Evolutionary conservation across 352 stramenopile genomes (phyloP).

Genomic region (Globisporangium carolinianum): DNA sequence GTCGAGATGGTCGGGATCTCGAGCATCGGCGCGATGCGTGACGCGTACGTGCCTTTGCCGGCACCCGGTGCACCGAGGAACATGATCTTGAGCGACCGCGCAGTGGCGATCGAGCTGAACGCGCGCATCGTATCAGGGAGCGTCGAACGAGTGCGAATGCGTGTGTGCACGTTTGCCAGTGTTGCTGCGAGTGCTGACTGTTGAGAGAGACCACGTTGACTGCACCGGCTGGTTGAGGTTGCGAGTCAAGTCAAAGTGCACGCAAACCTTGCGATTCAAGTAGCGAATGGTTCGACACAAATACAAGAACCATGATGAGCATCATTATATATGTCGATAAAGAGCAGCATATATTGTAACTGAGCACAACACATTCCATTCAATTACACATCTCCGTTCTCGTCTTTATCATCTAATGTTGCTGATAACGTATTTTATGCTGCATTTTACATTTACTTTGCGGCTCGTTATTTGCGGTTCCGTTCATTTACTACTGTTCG

Average conservation of each 20-base stretch:
- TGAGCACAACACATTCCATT: no score
- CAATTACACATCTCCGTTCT: no score
- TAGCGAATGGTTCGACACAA: background rate
- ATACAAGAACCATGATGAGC: no score
- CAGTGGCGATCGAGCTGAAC: conserved; percentile 14
- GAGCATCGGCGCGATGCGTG: conserved; percentile 78
- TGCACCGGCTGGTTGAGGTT: background rate
- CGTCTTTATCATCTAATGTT: no score
- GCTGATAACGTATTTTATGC: no score
- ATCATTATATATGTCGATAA: no score
- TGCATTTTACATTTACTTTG: no score
- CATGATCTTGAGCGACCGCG: conserved; percentile 73
- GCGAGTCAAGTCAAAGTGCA: background rate
- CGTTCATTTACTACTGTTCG: no score
- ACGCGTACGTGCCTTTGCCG: conserved; percentile 89
- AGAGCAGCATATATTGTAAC: no score
- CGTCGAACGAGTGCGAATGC: background rate
- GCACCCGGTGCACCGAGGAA: conserved; percentile 86
- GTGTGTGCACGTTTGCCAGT: background rate
- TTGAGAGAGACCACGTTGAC: no score
- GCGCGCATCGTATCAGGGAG: conserved; percentile 1
- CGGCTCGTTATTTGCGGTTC: no score
- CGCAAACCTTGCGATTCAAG: background rate
- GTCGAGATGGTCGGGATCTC: conserved; percentile 87
- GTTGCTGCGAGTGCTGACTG: no score